These are phyloP conservation scores for Priceomyces carsonii DNA, from an alignment of 805 yeast species.

Conservation along the genomic window DNA sequence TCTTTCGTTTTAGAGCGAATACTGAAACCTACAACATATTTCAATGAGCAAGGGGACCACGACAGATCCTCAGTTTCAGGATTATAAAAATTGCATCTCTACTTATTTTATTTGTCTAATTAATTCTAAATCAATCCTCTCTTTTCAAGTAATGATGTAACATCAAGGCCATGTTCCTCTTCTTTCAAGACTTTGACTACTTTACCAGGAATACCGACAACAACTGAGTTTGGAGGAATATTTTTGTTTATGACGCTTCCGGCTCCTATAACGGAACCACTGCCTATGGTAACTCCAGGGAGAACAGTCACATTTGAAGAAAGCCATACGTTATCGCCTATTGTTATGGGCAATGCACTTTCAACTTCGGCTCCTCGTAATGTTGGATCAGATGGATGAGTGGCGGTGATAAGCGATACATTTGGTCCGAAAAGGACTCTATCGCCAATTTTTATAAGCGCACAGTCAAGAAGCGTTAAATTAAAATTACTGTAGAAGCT, in stretches of 20 bases:
- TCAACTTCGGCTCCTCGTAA: constrained; percentile 48
- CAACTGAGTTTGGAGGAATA: constrained; percentile 53
- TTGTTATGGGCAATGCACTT: constrained; percentile 54
- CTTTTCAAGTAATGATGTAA: too few relatives aligned
- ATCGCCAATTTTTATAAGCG: constrained; percentile 61
- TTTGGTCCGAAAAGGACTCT: constrained; percentile 64
- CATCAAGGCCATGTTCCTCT: neutral
- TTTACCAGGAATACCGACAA: constrained; percentile 61
- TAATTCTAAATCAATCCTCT: too few relatives aligned
- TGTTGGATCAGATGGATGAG: constrained; percentile 59
- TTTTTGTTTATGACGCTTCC: constrained; percentile 61
- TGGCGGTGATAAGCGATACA: constrained; percentile 58
- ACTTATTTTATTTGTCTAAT: too few relatives aligned
- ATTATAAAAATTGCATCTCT: too few relatives aligned
- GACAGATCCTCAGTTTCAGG: too few relatives aligned
- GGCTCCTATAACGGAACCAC: constrained; percentile 61
- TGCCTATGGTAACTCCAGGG: constrained; percentile 70
- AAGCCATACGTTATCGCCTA: constrained; percentile 71
- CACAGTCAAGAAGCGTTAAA: constrained; percentile 55
- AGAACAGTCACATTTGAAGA: constrained; percentile 56
- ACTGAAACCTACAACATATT: too few relatives aligned
- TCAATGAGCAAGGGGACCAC: too few relatives aligned
- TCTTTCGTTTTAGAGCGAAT: too few relatives aligned
- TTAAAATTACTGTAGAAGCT: constrained; percentile 63
- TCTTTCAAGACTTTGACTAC: constrained; percentile 30